Evolutionary conservation across 2,329 filamentous ascomycete genomes (phyloP), one percentile per base, ranked within the genome.

Genomic region (Dothideomycetes sp.): DNA sequence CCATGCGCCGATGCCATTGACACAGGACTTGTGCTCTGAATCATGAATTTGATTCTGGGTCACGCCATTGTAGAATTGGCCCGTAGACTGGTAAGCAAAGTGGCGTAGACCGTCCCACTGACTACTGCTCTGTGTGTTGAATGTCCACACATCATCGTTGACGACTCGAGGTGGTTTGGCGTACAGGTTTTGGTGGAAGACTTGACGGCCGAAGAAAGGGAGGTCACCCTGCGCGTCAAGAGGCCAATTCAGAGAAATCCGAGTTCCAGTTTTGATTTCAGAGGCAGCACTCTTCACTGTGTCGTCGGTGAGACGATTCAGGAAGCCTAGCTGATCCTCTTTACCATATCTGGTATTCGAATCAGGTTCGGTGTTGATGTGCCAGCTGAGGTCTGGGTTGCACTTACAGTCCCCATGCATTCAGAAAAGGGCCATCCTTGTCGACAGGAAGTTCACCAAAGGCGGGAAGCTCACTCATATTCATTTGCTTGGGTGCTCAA

Each of bases 181-280:
- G 41, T 69, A 63, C 18, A 77, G 54, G 12, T 71, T 54, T 48
- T 74, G 67, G 43, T 73, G 62, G 50, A 81, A 76, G 3, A 63
- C 56, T 43, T 70, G 65, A 12, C 77, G 66, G 41, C 65, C 61
- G 55, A 79, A 77, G 53, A 76, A 72, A 14, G 72, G 64, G 8
- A 66, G 53, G 34, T 68, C 57, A 22, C 65, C 55, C 53, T 75
- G 68, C 9, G 70, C 68, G 55, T 75, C 64, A 4, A 81, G 62
- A 0, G 73, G 65, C 65, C 75, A 75, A 58, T 81, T 75, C 15
- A 79, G 65, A 2, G 72, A 75, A 37, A 80, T 62, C 19, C 70
- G 61, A 38, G 58, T 62, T 30, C 77, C 76, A 5, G 70, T 73
- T 45, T 63, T 59, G 45, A 80, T 76, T 53, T 61, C 61, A 16